These are phyloP conservation scores for Yamadazyma sp. DNA, from an alignment of 1,139 yeast species.

Conservation along the genomic window DNA sequence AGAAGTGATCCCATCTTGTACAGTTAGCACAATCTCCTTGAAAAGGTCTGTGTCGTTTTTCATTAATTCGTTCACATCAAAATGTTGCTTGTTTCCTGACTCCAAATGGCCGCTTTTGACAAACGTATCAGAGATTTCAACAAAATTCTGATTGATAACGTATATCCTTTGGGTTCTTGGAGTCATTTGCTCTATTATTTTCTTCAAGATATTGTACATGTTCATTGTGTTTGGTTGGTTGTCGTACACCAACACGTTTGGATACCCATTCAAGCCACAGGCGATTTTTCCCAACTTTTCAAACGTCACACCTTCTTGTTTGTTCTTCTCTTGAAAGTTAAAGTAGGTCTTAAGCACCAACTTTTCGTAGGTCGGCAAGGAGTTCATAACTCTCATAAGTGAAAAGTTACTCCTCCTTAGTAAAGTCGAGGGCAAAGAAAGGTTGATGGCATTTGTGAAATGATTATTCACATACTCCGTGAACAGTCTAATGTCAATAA, in stretches of 20 bases:
- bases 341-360: conserved; percentile 22
- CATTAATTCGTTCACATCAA: conserved; percentile 13
- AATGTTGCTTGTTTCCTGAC: conserved; percentile 15
- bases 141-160: conserved; percentile 13
- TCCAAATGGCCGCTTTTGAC: conserved; percentile 5
- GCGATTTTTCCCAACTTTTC: conserved; percentile 17
- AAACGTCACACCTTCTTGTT: conserved; percentile 1
- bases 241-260: conserved; percentile 30
- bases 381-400: conserved; percentile 54
- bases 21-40: conserved; percentile 11
- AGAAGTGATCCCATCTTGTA: background rate
- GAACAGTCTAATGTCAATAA: conserved; percentile 72
- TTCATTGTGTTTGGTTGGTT: conserved; percentile 33
- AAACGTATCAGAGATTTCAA: background rate
- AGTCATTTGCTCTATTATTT: conserved; percentile 35
- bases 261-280: conserved; percentile 32
- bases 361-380: conserved; percentile 51
- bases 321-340: conserved; percentile 11
- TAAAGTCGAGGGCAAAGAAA: conserved; percentile 77
- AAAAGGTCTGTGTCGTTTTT: conserved; percentile 13
- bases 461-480: conserved; percentile 58
- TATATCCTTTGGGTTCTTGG: conserved; percentile 12
- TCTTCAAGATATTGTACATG: conserved; percentile 47
- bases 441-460: conserved; percentile 57
- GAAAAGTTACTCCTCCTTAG: conserved; percentile 67